Evolutionary conservation across 2,329 filamentous ascomycete species (phyloP).

Genomic region (Penicillium crustosum): DNA sequence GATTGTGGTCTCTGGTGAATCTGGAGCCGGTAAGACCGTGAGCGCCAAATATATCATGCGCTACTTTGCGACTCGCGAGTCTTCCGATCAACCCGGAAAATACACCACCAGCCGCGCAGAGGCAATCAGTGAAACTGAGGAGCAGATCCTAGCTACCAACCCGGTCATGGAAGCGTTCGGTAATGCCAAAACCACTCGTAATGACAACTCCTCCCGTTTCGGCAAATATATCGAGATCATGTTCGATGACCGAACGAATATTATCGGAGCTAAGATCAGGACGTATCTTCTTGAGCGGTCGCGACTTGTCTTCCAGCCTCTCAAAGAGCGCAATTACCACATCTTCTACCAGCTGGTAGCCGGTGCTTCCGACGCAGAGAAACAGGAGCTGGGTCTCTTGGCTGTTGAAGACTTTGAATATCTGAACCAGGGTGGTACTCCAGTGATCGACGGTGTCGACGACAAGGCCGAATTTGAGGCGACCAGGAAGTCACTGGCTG

Average conservation of each 20-base stretch:
- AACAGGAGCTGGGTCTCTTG: conserved; percentile 73
- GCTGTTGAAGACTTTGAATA: conserved; percentile 92
- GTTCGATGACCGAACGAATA: conserved; percentile 93
- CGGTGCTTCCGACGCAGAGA: conserved; percentile 81
- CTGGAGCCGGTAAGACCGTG: conserved; percentile 97
- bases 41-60: conserved; percentile 99
- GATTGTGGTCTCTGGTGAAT: conserved; percentile 98
- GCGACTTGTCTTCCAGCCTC: conserved; percentile 90
- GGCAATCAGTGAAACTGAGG: conserved; percentile 96
- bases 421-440: conserved; percentile 89
- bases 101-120: conserved; percentile 70
- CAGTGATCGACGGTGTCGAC: conserved; percentile 89
- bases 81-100: conserved; percentile 79
- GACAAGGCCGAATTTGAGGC: conserved; percentile 92
- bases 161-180: conserved; percentile 99
- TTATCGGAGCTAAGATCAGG: conserved; percentile 95
- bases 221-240: conserved; percentile 99
- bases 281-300: conserved; percentile 95
- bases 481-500: conserved; percentile 79
- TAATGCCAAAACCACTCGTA: conserved; percentile 98
- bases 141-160: conserved; percentile 96
- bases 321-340: conserved; percentile 98
- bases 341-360: conserved; percentile 98
- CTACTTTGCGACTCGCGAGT: conserved; percentile 97
- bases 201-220: conserved; percentile 98